Conservation (phyloP, 1,284 basidiomycete species). For the Malassezia globosa region DNA sequence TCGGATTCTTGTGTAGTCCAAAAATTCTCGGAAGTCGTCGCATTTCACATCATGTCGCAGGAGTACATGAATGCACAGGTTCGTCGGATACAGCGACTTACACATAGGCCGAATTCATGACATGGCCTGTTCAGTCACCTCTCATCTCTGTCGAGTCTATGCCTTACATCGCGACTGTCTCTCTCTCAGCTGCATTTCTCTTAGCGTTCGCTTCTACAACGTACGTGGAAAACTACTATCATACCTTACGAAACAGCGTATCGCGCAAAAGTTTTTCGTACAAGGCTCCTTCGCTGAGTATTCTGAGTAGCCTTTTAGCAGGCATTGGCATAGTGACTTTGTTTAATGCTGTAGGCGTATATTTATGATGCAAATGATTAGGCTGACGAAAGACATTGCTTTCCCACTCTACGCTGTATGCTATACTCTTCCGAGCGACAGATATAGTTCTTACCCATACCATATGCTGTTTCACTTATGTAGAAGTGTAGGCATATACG, state of each 20-base stretch:
- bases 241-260: constrained; percentile 16
- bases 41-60: background rate
- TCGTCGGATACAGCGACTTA: background rate
- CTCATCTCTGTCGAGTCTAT: constrained; percentile 22
- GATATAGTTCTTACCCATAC: no score
- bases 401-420: no score
- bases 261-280: constrained; percentile 19
- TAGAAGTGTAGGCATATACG: no score
- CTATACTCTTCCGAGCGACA: no score
- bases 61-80: background rate
- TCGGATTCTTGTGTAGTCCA: no score
- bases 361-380: constrained; percentile 25
- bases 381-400: no score
- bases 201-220: constrained; percentile 38
- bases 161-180: constrained; percentile 26
- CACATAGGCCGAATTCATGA: constrained; percentile 5
- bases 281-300: constrained; percentile 22
- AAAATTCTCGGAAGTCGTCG: no score
- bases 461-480: no score
- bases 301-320: constrained; percentile 27
- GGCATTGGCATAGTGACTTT: constrained; percentile 37
- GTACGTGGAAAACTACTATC: no score
- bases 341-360: constrained; percentile 42
- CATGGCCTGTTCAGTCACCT: constrained; percentile 18
- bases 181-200: constrained; percentile 26